phyloP scores from a whole-genome alignment of 2,329 filamentous ascomycete species.

The Arthrocladium fulminans region DNA sequence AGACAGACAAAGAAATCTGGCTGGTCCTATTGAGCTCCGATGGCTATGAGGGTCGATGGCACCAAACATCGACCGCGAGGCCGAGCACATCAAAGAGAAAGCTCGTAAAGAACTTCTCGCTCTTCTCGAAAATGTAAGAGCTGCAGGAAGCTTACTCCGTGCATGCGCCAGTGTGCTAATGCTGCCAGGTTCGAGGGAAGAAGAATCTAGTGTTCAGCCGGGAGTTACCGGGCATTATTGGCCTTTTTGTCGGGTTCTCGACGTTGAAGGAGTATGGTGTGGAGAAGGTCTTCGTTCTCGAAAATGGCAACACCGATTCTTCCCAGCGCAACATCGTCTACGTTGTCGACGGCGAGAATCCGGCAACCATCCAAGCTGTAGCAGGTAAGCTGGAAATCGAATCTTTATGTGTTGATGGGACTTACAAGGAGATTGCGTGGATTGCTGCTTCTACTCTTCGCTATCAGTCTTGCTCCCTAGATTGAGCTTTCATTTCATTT shows the following conservation, averaged over 20 bases:
- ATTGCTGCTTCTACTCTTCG: conserved; percentile 12
- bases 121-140: conserved; percentile 91
- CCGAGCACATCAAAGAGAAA: conserved; percentile 40
- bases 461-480: conserved; percentile 18
- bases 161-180: conserved; percentile 1
- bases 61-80: conserved; percentile 36
- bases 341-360: conserved; percentile 81
- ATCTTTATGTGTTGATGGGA: conserved; percentile 19
- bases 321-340: conserved; percentile 94
- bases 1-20: not conserved
- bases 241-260: conserved; percentile 88
- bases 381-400: conserved; percentile 65
- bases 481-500: conserved; percentile 9
- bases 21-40: not conserved
- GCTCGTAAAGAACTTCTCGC: conserved; percentile 81
- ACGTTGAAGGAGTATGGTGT: conserved; percentile 95
- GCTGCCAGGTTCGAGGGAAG: conserved; percentile 79
- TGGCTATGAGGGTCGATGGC: conserved; percentile 27
- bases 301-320: conserved; percentile 90
- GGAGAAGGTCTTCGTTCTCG: conserved; percentile 92
- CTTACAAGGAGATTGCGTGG: conserved; percentile 17
- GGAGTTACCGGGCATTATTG: conserved; percentile 78
- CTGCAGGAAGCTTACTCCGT: not conserved
- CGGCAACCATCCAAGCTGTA: conserved; percentile 72
- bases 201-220: conserved; percentile 95